Percentiles rank a stretch among this genome's conserved stretches.
These are phyloP conservation scores for Microdochium paspali DNA, from an alignment of 2,329 filamentous ascomycete genomes.

Conservation along the genomic window DNA sequence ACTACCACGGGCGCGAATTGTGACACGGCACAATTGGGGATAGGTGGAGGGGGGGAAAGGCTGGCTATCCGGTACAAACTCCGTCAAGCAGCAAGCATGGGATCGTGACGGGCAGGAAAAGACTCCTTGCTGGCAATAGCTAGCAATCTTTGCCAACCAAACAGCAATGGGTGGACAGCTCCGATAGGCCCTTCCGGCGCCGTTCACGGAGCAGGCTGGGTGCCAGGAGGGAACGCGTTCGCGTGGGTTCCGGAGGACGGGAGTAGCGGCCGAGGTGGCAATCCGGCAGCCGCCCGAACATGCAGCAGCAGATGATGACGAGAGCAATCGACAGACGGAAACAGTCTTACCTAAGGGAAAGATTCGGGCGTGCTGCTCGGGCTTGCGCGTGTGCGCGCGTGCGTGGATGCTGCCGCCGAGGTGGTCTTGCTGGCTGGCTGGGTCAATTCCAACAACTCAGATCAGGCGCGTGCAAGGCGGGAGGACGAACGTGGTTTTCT, in stretches of 20 bases:
- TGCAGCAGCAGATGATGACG: no score
- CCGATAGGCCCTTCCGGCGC: neutral
- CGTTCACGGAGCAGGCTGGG: neutral
- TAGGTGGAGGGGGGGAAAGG: no score
- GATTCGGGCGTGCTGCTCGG: neutral
- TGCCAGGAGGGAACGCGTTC: neutral
- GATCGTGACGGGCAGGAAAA: no score
- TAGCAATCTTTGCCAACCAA: neutral
- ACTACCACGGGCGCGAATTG: neutral
- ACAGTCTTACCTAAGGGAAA: neutral
- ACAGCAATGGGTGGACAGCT: neutral
- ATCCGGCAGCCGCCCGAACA: neutral
- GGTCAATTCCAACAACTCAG: neutral
- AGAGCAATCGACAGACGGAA: neutral
- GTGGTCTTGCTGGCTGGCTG: neutral
- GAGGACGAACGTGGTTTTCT: neutral
- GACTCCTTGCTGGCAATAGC: no score
- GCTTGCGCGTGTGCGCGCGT: neutral
- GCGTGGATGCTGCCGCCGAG: neutral
- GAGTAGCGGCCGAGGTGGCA: neutral
- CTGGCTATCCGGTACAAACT: no score
- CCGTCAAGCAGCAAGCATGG: no score
- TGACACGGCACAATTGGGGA: no score
- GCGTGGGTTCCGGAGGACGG: neutral
- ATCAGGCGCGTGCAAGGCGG: neutral